Evolutionary conservation across 108 stramenopile species (phyloP), one percentile per base, ranked within the genome.

Genomic region (Nitzschia inconspicua): DNA sequence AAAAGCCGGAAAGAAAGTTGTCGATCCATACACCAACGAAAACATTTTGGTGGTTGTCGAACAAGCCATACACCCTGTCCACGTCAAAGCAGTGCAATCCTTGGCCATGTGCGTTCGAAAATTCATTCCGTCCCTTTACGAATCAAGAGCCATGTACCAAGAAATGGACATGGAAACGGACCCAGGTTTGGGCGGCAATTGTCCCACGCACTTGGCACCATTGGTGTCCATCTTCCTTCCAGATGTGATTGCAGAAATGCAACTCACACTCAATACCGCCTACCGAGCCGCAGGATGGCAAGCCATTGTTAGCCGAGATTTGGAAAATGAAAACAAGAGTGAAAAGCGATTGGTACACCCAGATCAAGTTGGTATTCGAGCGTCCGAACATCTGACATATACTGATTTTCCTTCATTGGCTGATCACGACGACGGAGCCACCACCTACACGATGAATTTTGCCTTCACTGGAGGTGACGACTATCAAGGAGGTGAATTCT

Each of bases 281-380:
- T 72, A 72, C 57, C 60, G 63, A 31, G 30, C 46, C 32, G 71
- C 71, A 6, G 71, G 71, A 25, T 72, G 71, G 71, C 54, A 67
- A 36, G 47, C 14, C 1, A 18, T 58, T 10, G 57, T 59, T 8
- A 30, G 36, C 13, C 34, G 36, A 14, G 36, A 39, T 25, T n/a
- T n/a, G n/a, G 20, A 36, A 24, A 19, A 18, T 1, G 57, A 67
- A 16, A 35, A 29, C 26, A 5, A 50, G 32, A 24, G 22, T 5
- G 20, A 19, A 5, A 31, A 39, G 36, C 32, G 60, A 6, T 48
- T 66, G 58, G 42, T 50, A 6, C 71, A 63, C 1, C 19, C 32
- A 10, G 41, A 46, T 11, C 30, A 65, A 3, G 56, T 63, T 2
- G 71, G 71, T 11, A 54, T 72, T 32, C 56, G 71, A 46, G 71